Base-by-base conservation (phyloP, 768 basidiomycete species). In the Piloderma croceum region DNA sequence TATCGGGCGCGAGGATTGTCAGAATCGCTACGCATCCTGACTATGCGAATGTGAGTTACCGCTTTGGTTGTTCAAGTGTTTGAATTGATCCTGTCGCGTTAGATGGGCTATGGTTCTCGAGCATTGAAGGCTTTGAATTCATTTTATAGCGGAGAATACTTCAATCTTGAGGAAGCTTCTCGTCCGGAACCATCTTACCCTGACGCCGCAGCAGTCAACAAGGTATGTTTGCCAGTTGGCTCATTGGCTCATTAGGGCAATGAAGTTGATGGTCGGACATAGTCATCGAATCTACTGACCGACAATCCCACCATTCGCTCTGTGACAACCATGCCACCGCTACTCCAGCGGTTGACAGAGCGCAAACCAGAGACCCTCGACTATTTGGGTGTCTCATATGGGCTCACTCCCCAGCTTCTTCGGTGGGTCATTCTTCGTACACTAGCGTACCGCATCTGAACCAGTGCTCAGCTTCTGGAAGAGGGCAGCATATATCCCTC, bases 21-120 rank as follows among this genome's bases (percentile, higher is more conserved):
- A 71, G 96, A 42, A 83, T 99, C 38, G 94, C 96, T 22, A 90
- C 88, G 22, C 92, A 96, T 64, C 96, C 96, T 0, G 93, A 98
- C 59, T 94, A 94, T 56, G 79, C 87, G 27, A 85, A 79, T 52
- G 91, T 92, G 49, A 56, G 83, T 70, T 5, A 10, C 45, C 31
- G 13, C 24, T 45, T 1, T 21, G 4, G 18, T 11, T 24, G 34
- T n/a, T 31, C 34, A n/a, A n/a, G n/a, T n/a, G n/a, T n/a, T n/a
- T n/a, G n/a, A n/a, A n/a, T n/a, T n/a, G 9, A 38, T 51, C 40
- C 39, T 17, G 9, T 41, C 20, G 37, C 18, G 12, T 12, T 52
- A 94, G 90, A 98, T 97, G 93, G 94, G 96, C 9, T 98, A 98
- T 56, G 96, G 96, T 5, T 80, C 86, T 15, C 76, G 91, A 29